phyloP scores from a whole-genome alignment of 179 eudicot species.

The Actinidia chinensis region DNA sequence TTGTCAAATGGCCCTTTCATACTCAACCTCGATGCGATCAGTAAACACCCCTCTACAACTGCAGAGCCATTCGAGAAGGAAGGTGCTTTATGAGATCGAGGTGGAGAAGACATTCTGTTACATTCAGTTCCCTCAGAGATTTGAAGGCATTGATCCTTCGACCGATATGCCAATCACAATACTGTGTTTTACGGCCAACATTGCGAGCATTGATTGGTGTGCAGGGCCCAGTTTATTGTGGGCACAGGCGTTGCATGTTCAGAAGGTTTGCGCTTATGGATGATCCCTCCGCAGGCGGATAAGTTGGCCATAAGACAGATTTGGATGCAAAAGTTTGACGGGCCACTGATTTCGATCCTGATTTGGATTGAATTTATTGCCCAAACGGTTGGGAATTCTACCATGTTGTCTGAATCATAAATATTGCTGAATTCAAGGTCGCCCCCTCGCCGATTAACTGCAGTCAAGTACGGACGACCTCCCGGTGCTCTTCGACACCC shows the following conservation, averaged over 20 bases:
- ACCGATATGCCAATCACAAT: conserved; percentile 87
- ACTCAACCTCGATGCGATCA: conserved; percentile 92
- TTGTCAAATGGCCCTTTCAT: conserved; percentile 87
- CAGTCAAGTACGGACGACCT: conserved; percentile 77
- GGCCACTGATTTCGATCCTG: conserved; percentile 64
- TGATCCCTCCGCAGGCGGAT: conserved; percentile 62
- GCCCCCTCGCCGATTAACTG: conserved; percentile 77
- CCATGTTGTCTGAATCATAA: conserved; percentile 57
- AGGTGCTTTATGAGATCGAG: conserved; percentile 95
- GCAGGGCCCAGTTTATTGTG: conserved; percentile 86
- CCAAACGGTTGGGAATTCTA: conserved; percentile 81
- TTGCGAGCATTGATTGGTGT: conserved; percentile 66
- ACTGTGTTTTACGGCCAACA: conserved; percentile 88
- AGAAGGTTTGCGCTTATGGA: conserved; percentile 80
- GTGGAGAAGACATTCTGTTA: conserved; percentile 90
- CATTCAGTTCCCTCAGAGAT: conserved; percentile 90
- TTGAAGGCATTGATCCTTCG: conserved; percentile 96
- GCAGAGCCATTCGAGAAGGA: conserved; percentile 78
- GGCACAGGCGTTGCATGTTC: conserved; percentile 81
- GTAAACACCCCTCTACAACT: conserved; percentile 64
- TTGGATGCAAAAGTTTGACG: conserved; percentile 39
- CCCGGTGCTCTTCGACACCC: conserved; percentile 66
- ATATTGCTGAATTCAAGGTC: conserved; percentile 77
- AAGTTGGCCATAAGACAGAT: conserved; percentile 24
- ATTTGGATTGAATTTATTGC: conserved; percentile 60